These are phyloP conservation scores for Lasiodiplodia gonubiensis DNA, from an alignment of 2,329 filamentous ascomycete species.

Conservation along the genomic window DNA sequence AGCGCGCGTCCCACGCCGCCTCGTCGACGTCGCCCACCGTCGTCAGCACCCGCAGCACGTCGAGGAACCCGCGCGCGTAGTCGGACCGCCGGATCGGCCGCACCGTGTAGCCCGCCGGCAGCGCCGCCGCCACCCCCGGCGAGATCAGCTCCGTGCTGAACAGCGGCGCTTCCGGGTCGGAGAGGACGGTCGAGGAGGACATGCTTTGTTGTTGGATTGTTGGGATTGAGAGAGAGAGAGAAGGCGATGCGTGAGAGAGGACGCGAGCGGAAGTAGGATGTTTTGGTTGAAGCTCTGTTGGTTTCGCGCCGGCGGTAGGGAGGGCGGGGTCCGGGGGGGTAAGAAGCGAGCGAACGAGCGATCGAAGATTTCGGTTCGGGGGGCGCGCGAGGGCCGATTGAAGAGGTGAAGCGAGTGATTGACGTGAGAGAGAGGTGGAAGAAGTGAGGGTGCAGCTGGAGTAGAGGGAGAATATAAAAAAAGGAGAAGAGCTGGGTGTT, in stretches of 20 bases:
- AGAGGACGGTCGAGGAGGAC: slow-evolving; percentile 27
- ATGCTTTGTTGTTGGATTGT: not conserved
- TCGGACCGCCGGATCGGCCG: slow-evolving; percentile 80
- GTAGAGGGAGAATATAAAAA: not conserved
- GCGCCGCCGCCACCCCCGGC: slow-evolving; percentile 69
- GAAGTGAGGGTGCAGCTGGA: not conserved
- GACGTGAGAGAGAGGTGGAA: not conserved
- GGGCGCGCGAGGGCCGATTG: not conserved
- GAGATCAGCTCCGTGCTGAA: slow-evolving; percentile 82
- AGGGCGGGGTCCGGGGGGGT: slow-evolving; percentile 8
- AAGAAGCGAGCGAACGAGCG: not conserved
- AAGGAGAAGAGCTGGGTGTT: slow-evolving; percentile 1
- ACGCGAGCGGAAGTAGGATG: not conserved
- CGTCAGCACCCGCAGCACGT: slow-evolving; percentile 88
- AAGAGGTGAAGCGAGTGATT: not conserved
- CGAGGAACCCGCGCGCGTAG: slow-evolving; percentile 82
- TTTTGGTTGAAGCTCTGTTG: not conserved
- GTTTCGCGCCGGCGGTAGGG: slow-evolving; percentile 4
- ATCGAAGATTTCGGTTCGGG: not conserved
- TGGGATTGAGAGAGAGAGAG: not conserved
- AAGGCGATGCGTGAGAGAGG: not conserved
- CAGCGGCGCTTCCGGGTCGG: slow-evolving; percentile 60
- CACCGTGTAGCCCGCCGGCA: slow-evolving; percentile 82
- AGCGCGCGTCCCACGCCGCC: slow-evolving; percentile 75
- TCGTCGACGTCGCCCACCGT: slow-evolving; percentile 86